Percentiles rank a stretch among this genome's conserved stretches.
Evolutionary conservation across 495 filamentous ascomycete genomes (phyloP).

Genomic region (Amphirosellinia nigrospora): DNA sequence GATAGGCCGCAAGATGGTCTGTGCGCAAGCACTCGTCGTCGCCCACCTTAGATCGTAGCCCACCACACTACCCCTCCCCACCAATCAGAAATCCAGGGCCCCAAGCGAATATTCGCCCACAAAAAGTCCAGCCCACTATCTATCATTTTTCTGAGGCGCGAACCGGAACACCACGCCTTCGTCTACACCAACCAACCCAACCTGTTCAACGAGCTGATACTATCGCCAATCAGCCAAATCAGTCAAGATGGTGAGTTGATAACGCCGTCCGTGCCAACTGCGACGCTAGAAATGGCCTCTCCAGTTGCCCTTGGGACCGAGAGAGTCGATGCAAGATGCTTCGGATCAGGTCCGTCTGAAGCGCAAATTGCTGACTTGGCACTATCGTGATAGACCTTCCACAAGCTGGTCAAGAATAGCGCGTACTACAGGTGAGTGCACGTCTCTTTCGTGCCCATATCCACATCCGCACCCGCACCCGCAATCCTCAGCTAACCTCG

Average conservation of each 20-base stretch:
- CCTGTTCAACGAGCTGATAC: constrained; percentile 44
- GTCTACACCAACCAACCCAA: constrained; percentile 30
- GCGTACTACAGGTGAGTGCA: constrained; percentile 91
- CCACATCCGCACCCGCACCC: no score
- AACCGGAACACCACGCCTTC: constrained; percentile 28
- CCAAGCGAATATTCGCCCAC: constrained; percentile 43
- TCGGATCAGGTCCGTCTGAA: constrained; percentile 82
- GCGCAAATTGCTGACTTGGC: constrained; percentile 99
- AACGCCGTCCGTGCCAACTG: constrained; percentile 28
- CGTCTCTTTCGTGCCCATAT: no score
- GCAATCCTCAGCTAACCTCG: constrained; percentile 4
- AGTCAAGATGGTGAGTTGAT: constrained; percentile 66
- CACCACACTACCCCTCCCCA: constrained; percentile 27
- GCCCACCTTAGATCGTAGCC: constrained; percentile 35
- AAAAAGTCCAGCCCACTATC: constrained; percentile 35
- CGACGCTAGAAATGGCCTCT: constrained; percentile 40
- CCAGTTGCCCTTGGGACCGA: constrained; percentile 50
- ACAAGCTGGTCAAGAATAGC: constrained; percentile 94
- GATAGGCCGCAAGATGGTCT: not conserved
- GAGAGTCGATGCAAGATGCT: constrained; percentile 91
- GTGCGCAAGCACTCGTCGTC: constrained; percentile 26
- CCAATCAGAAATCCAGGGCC: constrained; percentile 17
- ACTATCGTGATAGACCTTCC: constrained; percentile 75
- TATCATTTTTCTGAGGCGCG: constrained; percentile 36
- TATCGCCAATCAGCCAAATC: constrained; percentile 48